Conservation (phyloP, 257 asterid genomes). For the Jacaranda mimosifolia region DNA sequence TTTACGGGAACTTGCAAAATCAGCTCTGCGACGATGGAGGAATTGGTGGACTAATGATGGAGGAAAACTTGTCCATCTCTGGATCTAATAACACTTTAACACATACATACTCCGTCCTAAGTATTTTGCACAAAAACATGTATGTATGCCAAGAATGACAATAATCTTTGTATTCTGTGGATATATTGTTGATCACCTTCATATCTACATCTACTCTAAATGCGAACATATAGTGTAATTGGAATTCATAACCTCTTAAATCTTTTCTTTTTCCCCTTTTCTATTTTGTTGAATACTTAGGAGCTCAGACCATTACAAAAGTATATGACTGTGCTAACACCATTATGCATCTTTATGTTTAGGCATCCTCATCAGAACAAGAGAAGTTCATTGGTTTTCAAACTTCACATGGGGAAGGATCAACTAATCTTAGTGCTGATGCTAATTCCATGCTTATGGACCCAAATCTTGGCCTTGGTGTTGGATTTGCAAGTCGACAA, state of each 20-base stretch:
- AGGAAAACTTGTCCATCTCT: slow-evolving; percentile 51
- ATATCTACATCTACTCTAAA: no score
- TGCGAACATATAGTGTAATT: no score
- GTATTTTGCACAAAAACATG: no score
- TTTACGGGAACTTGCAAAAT: slow-evolving; percentile 47
- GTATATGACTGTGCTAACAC: no score
- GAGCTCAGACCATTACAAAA: no score
- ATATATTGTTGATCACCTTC: no score
- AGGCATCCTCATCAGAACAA: slow-evolving; percentile 66
- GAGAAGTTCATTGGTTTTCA: slow-evolving; percentile 59
- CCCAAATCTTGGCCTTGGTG: slow-evolving; percentile 52
- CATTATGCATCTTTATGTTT: neutral
- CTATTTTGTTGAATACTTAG: no score
- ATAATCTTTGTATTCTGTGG: no score
- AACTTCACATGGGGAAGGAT: slow-evolving; percentile 43
- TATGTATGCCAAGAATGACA: neutral
- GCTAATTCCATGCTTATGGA: slow-evolving; percentile 48
- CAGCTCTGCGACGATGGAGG: slow-evolving; percentile 56
- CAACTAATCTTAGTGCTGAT: slow-evolving; percentile 31
- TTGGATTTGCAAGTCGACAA: slow-evolving; percentile 46
- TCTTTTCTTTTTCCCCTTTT: no score
- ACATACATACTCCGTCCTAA: no score
- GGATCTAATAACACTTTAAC: slow-evolving; percentile 50
- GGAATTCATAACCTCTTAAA: no score
- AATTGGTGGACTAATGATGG: slow-evolving; percentile 43